A percentile compares a stretch with the other conserved stretches of the same genome.
Conservation (phyloP, 768 basidiomycete species). For the Obba rivulosa region DNA sequence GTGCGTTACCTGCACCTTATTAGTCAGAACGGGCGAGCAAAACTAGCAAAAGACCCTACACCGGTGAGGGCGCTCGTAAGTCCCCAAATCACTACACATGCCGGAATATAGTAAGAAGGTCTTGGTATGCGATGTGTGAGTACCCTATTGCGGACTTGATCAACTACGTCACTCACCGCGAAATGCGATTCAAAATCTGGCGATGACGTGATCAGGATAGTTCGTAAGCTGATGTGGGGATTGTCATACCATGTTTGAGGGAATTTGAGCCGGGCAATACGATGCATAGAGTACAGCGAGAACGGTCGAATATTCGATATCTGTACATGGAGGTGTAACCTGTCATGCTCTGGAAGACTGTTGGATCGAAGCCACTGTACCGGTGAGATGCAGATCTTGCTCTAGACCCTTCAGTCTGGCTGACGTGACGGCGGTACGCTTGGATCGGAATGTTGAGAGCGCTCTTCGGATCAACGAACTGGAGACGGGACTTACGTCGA, state of each 20-base stretch:
- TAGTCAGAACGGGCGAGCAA: too few species aligned
- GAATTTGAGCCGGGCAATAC: slow-evolving; percentile 60
- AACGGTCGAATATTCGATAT: slow-evolving; percentile 46
- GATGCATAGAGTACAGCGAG: slow-evolving; percentile 52
- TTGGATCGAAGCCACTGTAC: slow-evolving; percentile 15
- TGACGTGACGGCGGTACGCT: slow-evolving; percentile 35
- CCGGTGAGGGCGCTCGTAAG: slow-evolving; percentile 59
- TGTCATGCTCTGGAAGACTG: background rate
- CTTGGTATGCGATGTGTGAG: slow-evolving; percentile 24
- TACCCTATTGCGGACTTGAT: too few species aligned
- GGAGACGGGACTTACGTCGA: slow-evolving; percentile 41
- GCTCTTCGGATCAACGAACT: background rate
- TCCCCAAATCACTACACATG: slow-evolving; percentile 59
- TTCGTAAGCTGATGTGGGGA: slow-evolving; percentile 2
- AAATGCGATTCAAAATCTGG: slow-evolving; percentile 51
- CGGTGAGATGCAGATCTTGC: slow-evolving; percentile 30
- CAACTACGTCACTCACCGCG: slow-evolving; percentile 32
- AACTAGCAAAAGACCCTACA: slow-evolving; percentile 27
- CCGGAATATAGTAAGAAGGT: slow-evolving; percentile 57
- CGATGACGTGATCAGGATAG: background rate
- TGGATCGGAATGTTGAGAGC: background rate
- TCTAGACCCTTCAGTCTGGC: slow-evolving; percentile 37
- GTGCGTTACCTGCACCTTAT: slow-evolving; percentile 38
- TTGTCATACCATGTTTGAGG: slow-evolving; percentile 54
- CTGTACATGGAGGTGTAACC: slow-evolving; percentile 24